Evolutionary conservation across 2,329 filamentous ascomycete genomes (phyloP), one percentile per base, ranked within the genome.

Genomic region (Penicillium sumatraense): DNA sequence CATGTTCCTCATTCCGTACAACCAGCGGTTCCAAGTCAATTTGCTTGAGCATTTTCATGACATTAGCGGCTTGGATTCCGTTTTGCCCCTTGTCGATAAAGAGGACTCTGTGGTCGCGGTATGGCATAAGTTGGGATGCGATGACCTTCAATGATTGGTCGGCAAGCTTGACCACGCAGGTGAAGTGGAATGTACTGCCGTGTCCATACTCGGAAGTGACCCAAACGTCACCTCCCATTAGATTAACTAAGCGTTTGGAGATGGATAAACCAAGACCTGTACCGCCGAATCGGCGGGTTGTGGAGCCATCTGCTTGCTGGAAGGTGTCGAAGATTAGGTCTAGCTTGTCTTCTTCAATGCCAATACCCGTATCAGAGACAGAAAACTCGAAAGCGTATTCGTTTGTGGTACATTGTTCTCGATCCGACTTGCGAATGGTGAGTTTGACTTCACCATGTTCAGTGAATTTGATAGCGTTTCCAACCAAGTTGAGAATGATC

Each of bases 381-480:
- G 93, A 88, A 75, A 98, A 98, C 76, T 98, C 92, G 72, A 97
- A 93, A 24, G 92, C 89, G 66, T 96, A 96, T 73, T 97, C 90
- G 64, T 89, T 88, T 10, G 83, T 80, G 11, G 82, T 82, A 66
- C 86, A 89, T 38, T 86, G 81, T 45, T 87, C 83, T 45, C 87
- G 83, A 58, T 85, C 81, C 26, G 90, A 81, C 76, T 87, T 82
- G 68, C 88, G 87, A 65, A 98, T 97, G n/a, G 89, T 92, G 50
- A 98, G 86, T 73, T 93, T 96, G 67, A 99, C 95, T 73, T 96
- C 92, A 58, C 95, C 95, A 67, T 96, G 89, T 75, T 98, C 93
- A 3, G 95, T 98, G 74, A 99, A 99, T 72, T 99, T 99, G 81
- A 99, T 97, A 52, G 95, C 93, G 69, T 99, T 99, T 70, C 95